Conservation (phyloP, 2,329 filamentous ascomycete genomes). For the Claviceps purpurea region DNA sequence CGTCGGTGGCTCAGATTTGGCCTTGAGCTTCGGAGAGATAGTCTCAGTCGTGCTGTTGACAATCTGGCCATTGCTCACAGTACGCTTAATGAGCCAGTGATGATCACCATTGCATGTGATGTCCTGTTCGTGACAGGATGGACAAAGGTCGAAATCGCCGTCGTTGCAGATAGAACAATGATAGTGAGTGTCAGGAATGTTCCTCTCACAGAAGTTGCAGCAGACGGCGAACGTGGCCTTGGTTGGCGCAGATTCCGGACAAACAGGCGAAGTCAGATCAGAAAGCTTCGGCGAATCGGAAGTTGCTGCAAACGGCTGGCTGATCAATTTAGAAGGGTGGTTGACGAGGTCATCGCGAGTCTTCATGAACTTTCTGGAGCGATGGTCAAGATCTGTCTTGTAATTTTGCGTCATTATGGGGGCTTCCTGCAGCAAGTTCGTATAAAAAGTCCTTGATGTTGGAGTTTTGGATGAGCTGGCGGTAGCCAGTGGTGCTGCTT, state of each 20-base stretch:
- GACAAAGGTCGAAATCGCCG: conserved; percentile 90
- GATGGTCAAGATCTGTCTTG: conserved; percentile 15
- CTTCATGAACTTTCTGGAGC: conserved; percentile 15
- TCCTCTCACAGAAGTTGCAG: conserved; percentile 78
- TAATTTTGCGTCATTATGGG: conserved; percentile 13
- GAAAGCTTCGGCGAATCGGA: background rate
- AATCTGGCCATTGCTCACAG: conserved; percentile 63
- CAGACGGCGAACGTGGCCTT: conserved; percentile 58
- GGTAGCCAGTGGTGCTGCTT: conserved; percentile 2
- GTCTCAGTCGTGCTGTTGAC: conserved; percentile 78
- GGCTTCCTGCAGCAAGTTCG: conserved; percentile 14
- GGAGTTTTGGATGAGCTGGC: conserved; percentile 8
- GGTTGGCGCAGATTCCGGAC: background rate
- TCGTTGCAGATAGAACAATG: conserved; percentile 90
- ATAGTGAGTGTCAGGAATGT: conserved; percentile 73
- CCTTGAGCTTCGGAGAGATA: conserved; percentile 49
- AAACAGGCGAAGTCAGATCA: background rate
- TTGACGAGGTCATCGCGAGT: conserved; percentile 8
- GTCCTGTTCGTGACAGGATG: conserved; percentile 60
- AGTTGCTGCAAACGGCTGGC: background rate
- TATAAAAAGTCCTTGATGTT: conserved; percentile 16
- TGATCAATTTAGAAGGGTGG: conserved; percentile 3
- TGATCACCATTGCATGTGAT: conserved; percentile 62
- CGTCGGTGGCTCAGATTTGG: conserved; percentile 10
- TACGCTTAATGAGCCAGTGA: conserved; percentile 93